A percentile compares a stretch with the other conserved stretches of the same genome.
Evolutionary conservation across 805 yeast species (phyloP).

Genomic region (Sungouiella blattae): DNA sequence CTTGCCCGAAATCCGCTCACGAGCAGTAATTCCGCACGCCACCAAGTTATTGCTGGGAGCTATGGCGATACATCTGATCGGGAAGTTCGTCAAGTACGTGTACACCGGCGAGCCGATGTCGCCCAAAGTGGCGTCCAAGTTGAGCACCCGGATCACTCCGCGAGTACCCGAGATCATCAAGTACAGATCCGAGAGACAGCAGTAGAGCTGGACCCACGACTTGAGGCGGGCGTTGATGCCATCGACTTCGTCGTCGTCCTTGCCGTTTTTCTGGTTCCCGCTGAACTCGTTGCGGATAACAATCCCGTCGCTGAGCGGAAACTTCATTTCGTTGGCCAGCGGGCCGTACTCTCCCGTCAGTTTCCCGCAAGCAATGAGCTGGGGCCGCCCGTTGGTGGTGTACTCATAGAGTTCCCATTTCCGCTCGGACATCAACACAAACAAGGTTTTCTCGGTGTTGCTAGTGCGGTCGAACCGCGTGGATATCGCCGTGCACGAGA

Average conservation of each 20-base stretch:
- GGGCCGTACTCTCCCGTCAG: constrained; percentile 66
- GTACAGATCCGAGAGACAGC: constrained; percentile 55
- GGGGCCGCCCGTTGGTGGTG: constrained; percentile 43
- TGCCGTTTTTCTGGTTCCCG: constrained; percentile 7
- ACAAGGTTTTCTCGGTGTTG: constrained; percentile 59
- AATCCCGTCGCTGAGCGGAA: constrained; percentile 19
- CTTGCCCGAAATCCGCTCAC: constrained; percentile 61
- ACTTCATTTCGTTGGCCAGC: constrained; percentile 24
- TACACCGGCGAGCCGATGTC: constrained; percentile 60
- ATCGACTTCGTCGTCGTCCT: constrained; percentile 9
- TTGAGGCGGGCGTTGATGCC: constrained; percentile 33
- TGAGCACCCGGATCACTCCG: constrained; percentile 67
- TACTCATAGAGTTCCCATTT: constrained; percentile 74
- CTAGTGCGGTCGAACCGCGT: constrained; percentile 25
- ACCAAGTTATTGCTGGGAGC: constrained; percentile 61
- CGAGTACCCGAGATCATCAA: constrained; percentile 69
- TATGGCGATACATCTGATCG: constrained; percentile 74
- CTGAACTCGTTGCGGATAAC: constrained; percentile 27
- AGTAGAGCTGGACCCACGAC: constrained; percentile 59
- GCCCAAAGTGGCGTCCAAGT: constrained; percentile 30
- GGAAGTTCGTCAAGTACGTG: constrained; percentile 66
- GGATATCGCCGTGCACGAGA: constrained; percentile 28
- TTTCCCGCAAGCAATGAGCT: constrained; percentile 62
- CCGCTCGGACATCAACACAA: constrained; percentile 63
- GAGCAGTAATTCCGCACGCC: constrained; percentile 81